phyloP scores from a whole-genome alignment of 2,329 filamentous ascomycete genomes.

The Fusarium napiforme region DNA sequence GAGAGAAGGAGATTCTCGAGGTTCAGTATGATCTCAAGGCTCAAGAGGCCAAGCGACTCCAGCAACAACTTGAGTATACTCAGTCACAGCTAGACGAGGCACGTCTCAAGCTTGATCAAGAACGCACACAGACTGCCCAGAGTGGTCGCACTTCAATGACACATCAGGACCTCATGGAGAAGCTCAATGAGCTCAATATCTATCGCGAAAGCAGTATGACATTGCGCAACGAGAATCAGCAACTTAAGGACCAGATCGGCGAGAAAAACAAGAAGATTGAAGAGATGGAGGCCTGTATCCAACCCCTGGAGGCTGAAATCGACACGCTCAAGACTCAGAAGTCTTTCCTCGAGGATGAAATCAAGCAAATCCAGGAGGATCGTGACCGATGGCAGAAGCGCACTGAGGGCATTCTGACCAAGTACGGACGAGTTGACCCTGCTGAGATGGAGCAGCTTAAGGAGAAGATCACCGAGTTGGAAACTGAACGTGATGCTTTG shows the following conservation, averaged over 20 bases:
- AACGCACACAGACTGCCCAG: constrained; percentile 81
- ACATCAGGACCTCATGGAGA: constrained; percentile 92
- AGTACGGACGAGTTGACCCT: constrained; percentile 94
- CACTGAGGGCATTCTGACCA: constrained; percentile 93
- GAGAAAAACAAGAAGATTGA: constrained; percentile 81
- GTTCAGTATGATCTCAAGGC: constrained; percentile 93
- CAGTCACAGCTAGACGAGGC: constrained; percentile 90
- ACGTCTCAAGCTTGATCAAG: constrained; percentile 88
- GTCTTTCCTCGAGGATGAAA: constrained; percentile 84
- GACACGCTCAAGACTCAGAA: constrained; percentile 85
- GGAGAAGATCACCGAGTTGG: constrained; percentile 74
- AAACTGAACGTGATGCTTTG: constrained; percentile 71
- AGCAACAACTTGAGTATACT: constrained; percentile 88
- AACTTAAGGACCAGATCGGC: constrained; percentile 78
- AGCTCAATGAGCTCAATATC: constrained; percentile 93
- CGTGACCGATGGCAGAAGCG: constrained; percentile 96
- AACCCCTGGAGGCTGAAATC: constrained; percentile 84
- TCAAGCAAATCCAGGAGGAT: constrained; percentile 89
- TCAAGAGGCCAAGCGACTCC: constrained; percentile 87
- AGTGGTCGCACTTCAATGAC: constrained; percentile 77
- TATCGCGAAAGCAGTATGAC: constrained; percentile 96
- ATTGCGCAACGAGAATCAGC: constrained; percentile 84
- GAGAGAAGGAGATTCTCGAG: constrained; percentile 97
- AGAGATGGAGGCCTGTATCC: constrained; percentile 77
- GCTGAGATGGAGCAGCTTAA: constrained; percentile 92